Evolutionary conservation across 2,329 filamentous ascomycete species (phyloP), one percentile per base, ranked within the genome.

Genomic region (Fusarium caatingaense): DNA sequence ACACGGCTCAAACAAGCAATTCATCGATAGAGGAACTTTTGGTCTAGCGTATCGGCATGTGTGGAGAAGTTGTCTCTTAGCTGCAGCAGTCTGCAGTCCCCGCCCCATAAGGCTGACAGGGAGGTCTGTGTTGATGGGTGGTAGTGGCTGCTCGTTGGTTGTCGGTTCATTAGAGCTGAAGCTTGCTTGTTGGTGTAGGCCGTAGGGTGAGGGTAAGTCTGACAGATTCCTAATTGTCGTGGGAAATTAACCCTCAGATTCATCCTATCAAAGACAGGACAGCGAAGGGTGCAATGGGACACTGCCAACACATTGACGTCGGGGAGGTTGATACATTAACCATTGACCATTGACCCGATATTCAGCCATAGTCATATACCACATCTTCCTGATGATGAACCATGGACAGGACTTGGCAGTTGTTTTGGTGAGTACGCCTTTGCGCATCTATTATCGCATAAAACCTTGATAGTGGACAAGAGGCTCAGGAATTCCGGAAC

Each of bases 31-130:
- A 25, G 56, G 71, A 61, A 63, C 72, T 74, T 75, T 75, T 65
- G 68, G 58, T 57, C 44, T 64, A 62, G 60, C 63, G 60, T 64
- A 66, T 73, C 63, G 61, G 51, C 49, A 58, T 46, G 44, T 65
- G 72, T 74, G 69, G 71, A 66, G 68, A 71, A 51, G 53, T 40
- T 68, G 53, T 49, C 25, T 68, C 62, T 49, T 44, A 64, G 58
- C 54, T 64, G 64, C 64, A 57, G 56, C 58, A 51, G 56, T 44
- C 50, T 59, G 56, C 51, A 46, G 40, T 25, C 27, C 60, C 63
- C 63, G 73, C 64, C 66, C 69, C 72, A 67, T 76, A 76, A 73
- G 74, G 74, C 74, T 76, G 74, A 75, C 71, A 69, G 58, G 68
- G 68, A 62, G 50, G 64, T 61, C 41, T 66, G 53, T 42, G 25